phyloP scores from a whole-genome alignment of 176 grass and related monocot species.

The Chrysopogon serrulatus region DNA sequence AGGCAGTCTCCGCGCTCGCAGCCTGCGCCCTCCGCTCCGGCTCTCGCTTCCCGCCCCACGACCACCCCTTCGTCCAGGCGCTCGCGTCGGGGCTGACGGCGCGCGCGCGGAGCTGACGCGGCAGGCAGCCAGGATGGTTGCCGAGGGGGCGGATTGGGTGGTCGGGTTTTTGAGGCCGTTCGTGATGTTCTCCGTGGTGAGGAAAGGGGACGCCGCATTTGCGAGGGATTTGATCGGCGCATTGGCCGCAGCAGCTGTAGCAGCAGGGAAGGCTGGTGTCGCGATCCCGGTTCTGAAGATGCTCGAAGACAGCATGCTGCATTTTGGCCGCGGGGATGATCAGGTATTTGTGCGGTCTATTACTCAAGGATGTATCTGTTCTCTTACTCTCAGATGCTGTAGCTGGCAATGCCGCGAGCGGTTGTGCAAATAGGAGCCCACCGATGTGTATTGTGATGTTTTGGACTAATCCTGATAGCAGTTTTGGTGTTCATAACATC shows the following conservation, averaged over 20 bases:
- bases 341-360: constrained; percentile 24
- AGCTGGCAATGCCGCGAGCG: neutral
- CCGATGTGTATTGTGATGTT: neutral
- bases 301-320: constrained; percentile 42
- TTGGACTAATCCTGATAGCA: neutral
- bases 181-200: constrained; percentile 50
- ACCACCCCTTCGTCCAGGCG: constrained; percentile 68
- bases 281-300: constrained; percentile 48
- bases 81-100: constrained; percentile 33
- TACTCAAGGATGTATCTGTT: neutral
- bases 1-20: constrained; percentile 37
- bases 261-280: constrained; percentile 14
- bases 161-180: constrained; percentile 54
- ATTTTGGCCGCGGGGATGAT: constrained; percentile 35
- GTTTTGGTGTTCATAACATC: neutral
- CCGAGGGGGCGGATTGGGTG: constrained; percentile 21
- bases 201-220: constrained; percentile 32
- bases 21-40: constrained; percentile 36
- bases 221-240: constrained; percentile 56
- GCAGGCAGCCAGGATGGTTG: constrained; percentile 50
- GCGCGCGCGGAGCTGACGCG: constrained; percentile 37
- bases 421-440: neutral
- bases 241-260: constrained; percentile 27
- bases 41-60: constrained; percentile 31
- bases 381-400: neutral